A percentile compares a stretch with the other conserved stretches of the same genome.
phyloP scores from a whole-genome alignment of 2,329 filamentous ascomycete genomes.

The Botrytis byssoidea region DNA sequence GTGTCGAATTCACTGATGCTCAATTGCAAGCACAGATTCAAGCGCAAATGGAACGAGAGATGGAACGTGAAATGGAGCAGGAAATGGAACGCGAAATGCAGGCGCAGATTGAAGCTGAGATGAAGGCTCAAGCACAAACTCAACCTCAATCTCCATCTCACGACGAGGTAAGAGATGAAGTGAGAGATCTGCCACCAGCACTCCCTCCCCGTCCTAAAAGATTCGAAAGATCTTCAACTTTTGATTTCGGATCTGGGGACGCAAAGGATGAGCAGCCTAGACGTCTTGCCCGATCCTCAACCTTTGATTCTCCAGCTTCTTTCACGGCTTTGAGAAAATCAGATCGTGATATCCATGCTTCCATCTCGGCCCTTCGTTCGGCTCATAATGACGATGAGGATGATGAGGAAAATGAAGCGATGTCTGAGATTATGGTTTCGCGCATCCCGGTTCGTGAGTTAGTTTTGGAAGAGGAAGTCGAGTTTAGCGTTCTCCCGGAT shows the following conservation, averaged over 20 bases:
- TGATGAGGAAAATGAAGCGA: not conserved
- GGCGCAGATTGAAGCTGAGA: conserved; percentile 1
- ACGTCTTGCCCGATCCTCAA: not conserved
- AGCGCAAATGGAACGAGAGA: conserved; percentile 1
- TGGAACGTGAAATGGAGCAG: not conserved
- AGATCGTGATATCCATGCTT: not conserved
- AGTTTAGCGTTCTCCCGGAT: not conserved
- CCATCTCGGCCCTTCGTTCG: not conserved
- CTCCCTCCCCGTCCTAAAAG: not conserved
- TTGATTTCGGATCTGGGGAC: not conserved
- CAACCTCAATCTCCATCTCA: not conserved
- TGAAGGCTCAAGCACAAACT: not conserved
- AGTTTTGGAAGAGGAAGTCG: not conserved
- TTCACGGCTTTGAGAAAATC: not conserved
- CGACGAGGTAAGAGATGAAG: not conserved
- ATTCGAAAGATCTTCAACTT: not conserved
- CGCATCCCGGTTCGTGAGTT: not conserved
- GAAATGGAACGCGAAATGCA: conserved; percentile 5
- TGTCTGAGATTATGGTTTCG: not conserved
- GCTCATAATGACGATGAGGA: not conserved
- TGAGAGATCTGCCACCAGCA: not conserved
- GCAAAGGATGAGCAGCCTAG: not conserved
- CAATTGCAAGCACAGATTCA: conserved; percentile 7
- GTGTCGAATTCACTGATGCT: conserved; percentile 5
- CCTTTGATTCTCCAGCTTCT: not conserved